Evolutionary conservation across 2,329 filamentous ascomycete species (phyloP).

Genomic region (Clathrospora elynae): DNA sequence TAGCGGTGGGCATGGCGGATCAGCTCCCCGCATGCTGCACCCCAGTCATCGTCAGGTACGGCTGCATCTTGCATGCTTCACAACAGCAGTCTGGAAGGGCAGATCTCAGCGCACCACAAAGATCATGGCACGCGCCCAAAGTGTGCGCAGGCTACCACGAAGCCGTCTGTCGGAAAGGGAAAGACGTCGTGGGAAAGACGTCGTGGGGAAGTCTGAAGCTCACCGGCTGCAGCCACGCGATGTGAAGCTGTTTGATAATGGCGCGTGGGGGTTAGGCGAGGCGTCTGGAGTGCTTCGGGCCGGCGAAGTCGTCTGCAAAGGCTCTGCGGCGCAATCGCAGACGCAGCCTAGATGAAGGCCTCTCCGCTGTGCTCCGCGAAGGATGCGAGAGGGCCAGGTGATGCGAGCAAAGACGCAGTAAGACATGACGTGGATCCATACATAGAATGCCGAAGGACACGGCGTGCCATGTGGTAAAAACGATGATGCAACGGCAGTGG

Average conservation of each 20-base stretch:
- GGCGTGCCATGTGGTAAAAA: neutral
- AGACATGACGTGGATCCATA: slow-evolving; percentile 26
- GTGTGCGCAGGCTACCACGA: neutral
- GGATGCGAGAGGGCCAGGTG: slow-evolving; percentile 6
- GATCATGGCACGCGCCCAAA: neutral
- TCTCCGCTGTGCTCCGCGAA: slow-evolving; percentile 3
- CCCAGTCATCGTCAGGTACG: slow-evolving; percentile 39
- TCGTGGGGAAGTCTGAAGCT: neutral
- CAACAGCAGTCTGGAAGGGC: slow-evolving; percentile 26
- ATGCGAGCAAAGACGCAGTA: slow-evolving; percentile 8
- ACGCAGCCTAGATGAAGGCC: slow-evolving; percentile 3
- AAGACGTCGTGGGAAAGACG: too few relatives aligned
- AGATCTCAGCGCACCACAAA: slow-evolving; percentile 1
- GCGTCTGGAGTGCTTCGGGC: slow-evolving; percentile 16
- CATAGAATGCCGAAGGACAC: slow-evolving; percentile 10
- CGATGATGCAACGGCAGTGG: slow-evolving; percentile 17
- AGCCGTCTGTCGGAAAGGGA: neutral
- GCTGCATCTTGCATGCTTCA: slow-evolving; percentile 28
- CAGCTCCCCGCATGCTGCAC: slow-evolving; percentile 41
- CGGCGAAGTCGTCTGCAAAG: slow-evolving; percentile 17
- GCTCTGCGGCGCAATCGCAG: slow-evolving; percentile 8
- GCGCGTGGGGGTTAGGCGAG: slow-evolving; percentile 44
- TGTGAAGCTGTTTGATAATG: slow-evolving; percentile 40
- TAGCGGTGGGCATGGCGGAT: slow-evolving; percentile 43
- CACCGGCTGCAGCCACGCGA: slow-evolving; percentile 11